Evolutionary conservation across 176 grass and related monocot genomes (phyloP).

Genomic region (Oryza meyeriana): DNA sequence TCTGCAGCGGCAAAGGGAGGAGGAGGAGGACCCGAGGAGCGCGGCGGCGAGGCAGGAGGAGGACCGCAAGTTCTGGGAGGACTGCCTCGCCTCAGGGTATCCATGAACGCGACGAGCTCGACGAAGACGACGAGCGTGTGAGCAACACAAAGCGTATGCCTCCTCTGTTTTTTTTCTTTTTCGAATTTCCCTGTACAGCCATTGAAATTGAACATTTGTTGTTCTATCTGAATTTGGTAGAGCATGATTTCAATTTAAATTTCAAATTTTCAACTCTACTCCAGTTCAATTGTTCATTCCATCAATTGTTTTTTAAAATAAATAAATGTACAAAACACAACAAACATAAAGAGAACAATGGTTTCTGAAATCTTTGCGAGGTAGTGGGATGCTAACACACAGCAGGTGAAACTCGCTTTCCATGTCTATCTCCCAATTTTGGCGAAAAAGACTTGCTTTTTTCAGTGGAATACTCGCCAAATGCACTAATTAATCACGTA

Average conservation of each 20-base stretch:
- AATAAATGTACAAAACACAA: not conserved
- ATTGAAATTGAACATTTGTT: not conserved
- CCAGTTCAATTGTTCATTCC: not conserved
- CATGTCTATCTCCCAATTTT: conserved; percentile 4
- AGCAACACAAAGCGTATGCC: not conserved
- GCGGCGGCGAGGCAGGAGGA: conserved; percentile 42
- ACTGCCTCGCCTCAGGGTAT: conserved; percentile 76
- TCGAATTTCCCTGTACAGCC: conserved; percentile 11
- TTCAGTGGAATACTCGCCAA: not conserved
- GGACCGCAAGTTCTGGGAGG: conserved; percentile 74
- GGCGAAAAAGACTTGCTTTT: not conserved
- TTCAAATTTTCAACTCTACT: not conserved
- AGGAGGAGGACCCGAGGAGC: conserved; percentile 29
- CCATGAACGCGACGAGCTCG: conserved; percentile 21
- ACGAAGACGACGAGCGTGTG: not conserved
- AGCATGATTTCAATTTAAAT: not conserved
- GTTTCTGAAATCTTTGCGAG: not conserved
- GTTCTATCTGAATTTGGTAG: not conserved
- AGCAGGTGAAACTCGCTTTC: conserved; percentile 10
- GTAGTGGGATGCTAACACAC: conserved; percentile 18
- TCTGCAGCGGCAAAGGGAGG: not conserved
- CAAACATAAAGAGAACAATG: not conserved
- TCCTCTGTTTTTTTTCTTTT: not conserved
- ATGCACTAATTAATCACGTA: not conserved
- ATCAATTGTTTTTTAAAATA: not conserved